Evolutionary conservation across 2,329 filamentous ascomycete species (phyloP), one percentile per base, ranked within the genome.

Genomic region (Neonectria faginata): DNA sequence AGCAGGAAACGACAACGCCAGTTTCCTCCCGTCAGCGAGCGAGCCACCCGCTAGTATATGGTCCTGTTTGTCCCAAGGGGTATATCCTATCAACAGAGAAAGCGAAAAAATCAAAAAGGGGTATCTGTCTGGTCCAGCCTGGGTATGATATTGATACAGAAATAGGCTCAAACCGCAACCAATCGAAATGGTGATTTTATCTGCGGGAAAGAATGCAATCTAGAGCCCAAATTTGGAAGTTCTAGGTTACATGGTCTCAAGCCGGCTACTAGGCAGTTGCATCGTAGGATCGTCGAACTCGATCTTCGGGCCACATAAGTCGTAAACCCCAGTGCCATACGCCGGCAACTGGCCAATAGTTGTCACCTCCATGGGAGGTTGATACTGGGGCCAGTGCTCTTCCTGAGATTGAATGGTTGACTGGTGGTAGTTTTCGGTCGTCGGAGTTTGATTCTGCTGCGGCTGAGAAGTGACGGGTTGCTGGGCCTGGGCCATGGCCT

Each of bases 221-320:
- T 60, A 61, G 31, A 31, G 20, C 20, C 20, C 44, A 31, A 53
- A 61, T 47, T 27, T 20, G 11, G 11, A 27, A 27, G n/a, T 10
- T 10, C 29, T 51, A 47, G 27, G 62, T 81, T 78, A 89, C 78
- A 89, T 80, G 64, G 79, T 84, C 68, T 87, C 85, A 67, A 89
- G 84, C 55, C 87, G 80, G 45, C 82, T 84, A 72, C 86, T 88
- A 11, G 87, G 88, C 76, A 89, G 81, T 75, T 88, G 86, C 78
- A 89, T 83, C 10, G 83, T 81, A 20, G 84, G 81, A 66, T 89
- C 86, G 44, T 86, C 86, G 61, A 83, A 88, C 68, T 89, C 87
- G 25, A 86, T 77, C 78, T 89, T 89, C 45, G 82, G 80, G 3
- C 72, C 76, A 82, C 86, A 89, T 2, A 84, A 77, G 67, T 86